Evolutionary conservation across 148 eudicot species (phyloP).

Genomic region (Fagopyrum tataricum): DNA sequence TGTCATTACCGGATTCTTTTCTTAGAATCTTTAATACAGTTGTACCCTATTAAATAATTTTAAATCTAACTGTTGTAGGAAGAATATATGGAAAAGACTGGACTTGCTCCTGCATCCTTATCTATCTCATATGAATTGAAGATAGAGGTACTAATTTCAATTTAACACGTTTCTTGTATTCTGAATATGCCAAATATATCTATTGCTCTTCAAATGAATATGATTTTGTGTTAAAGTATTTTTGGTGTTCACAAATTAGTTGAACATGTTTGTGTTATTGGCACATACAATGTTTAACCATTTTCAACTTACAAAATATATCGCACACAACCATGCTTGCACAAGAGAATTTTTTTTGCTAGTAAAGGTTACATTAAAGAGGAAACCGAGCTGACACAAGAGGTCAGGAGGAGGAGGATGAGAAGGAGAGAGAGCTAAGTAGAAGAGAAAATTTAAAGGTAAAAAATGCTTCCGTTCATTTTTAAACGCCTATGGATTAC

Average conservation of each 20-base stretch:
- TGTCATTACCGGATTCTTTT: neutral
- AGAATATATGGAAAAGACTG: constrained; percentile 86
- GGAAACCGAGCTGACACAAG: constrained; percentile 86
- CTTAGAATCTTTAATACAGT: neutral
- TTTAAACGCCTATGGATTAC: neutral
- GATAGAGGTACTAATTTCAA: constrained; percentile 52
- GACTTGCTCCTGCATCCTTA: constrained; percentile 54
- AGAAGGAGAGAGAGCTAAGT: constrained; percentile 81
- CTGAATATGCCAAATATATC: neutral
- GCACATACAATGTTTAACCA: no score
- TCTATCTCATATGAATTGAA: constrained; percentile 68
- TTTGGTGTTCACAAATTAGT: neutral
- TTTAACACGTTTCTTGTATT: neutral
- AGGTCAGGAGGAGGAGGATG: constrained; percentile 71
- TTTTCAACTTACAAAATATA: no score
- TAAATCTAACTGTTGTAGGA: constrained; percentile 47
- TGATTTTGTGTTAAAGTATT: neutral
- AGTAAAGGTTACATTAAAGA: constrained; percentile 88
- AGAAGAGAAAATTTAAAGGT: constrained; percentile 90
- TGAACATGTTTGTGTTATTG: neutral
- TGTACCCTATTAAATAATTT: neutral
- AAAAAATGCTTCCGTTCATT: neutral
- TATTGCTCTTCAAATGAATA: neutral
- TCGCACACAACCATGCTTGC: constrained; percentile 99
- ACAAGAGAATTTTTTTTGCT: constrained; percentile 79